These are phyloP conservation scores for Aspergillus brunneoviolaceus DNA, from an alignment of 2,329 filamentous ascomycete genomes.

Conservation along the genomic window DNA sequence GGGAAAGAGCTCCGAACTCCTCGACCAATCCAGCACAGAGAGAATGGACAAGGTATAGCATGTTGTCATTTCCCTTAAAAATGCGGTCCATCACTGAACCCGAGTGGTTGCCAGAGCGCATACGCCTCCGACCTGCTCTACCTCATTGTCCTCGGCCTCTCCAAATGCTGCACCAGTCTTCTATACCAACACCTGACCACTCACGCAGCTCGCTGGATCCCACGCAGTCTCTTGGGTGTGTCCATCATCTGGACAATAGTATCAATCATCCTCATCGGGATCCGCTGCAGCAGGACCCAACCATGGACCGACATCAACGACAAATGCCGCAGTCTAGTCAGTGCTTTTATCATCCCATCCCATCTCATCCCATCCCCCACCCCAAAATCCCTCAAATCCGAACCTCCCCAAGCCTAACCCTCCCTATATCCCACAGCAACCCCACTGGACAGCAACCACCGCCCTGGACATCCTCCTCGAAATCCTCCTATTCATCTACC, in stretches of 20 bases:
- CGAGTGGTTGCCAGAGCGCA: slow-evolving; percentile 24
- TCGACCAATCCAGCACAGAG: slow-evolving; percentile 19
- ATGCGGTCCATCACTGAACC: background rate
- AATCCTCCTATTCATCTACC: slow-evolving; percentile 37
- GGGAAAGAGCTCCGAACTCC: slow-evolving; percentile 30
- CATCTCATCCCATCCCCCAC: too few species aligned
- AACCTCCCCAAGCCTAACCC: too few species aligned
- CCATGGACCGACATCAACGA: slow-evolving; percentile 37
- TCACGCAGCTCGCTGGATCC: slow-evolving; percentile 12
- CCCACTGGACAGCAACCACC: slow-evolving; percentile 42
- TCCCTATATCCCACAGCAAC: slow-evolving; percentile 24
- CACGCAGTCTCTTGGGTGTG: slow-evolving; percentile 25
- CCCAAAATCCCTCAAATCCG: too few species aligned
- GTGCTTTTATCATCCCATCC: slow-evolving; percentile 1
- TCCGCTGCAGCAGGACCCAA: slow-evolving; percentile 37
- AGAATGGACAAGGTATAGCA: slow-evolving; percentile 38
- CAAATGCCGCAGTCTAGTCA: slow-evolving; percentile 35
- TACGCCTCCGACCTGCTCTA: slow-evolving; percentile 46
- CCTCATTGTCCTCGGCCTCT: slow-evolving; percentile 40
- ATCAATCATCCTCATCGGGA: slow-evolving; percentile 37
- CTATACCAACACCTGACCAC: slow-evolving; percentile 22
- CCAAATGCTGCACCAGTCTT: slow-evolving; percentile 38
- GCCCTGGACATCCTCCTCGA: slow-evolving; percentile 45
- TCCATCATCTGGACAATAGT: slow-evolving; percentile 35
- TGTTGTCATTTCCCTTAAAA: background rate